A percentile compares a stretch with the other conserved stretches of the same genome.
phyloP scores from a whole-genome alignment of 139 green algal species.

The Chlamydomonas schloesseri region DNA sequence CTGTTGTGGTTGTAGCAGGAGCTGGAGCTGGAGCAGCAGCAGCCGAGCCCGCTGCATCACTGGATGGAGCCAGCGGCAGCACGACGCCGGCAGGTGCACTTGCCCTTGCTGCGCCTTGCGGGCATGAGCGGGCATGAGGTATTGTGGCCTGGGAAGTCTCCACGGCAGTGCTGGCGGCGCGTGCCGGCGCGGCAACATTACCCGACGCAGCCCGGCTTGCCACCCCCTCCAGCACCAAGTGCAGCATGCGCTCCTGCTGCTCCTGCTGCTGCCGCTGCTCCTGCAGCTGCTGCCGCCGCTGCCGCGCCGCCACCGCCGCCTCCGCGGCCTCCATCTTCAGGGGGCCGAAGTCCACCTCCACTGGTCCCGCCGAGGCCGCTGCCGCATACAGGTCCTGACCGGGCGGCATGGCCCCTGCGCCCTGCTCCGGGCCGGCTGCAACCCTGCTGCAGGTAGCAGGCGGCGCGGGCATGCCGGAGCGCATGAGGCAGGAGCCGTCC shows the following conservation, averaged over 20 bases:
- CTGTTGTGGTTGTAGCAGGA: not conserved
- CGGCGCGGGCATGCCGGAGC: no score
- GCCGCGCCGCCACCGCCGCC: not conserved
- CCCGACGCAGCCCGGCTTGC: no score
- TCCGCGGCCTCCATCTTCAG: not conserved
- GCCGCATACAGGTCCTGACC: slow-evolving; percentile 3
- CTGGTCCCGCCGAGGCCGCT: not conserved
- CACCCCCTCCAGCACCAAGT: not conserved
- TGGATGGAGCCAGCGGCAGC: no score
- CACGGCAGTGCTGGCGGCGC: no score
- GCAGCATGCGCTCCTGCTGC: not conserved
- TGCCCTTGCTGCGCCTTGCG: no score
- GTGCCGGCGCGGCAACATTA: no score
- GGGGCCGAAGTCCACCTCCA: not conserved
- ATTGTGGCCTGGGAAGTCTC: no score
- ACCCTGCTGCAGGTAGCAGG: not conserved
- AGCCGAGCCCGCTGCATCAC: no score
- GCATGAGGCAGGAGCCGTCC: not conserved
- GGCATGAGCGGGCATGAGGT: no score
- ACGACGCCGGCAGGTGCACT: no score
- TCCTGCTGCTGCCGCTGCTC: not conserved
- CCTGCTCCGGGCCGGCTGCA: not conserved
- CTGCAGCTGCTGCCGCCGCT: not conserved
- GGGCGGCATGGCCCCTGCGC: no score
- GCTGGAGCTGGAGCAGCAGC: no score